Evolutionary conservation across 2,329 filamentous ascomycete genomes (phyloP).

Genomic region (Nemania serpens): DNA sequence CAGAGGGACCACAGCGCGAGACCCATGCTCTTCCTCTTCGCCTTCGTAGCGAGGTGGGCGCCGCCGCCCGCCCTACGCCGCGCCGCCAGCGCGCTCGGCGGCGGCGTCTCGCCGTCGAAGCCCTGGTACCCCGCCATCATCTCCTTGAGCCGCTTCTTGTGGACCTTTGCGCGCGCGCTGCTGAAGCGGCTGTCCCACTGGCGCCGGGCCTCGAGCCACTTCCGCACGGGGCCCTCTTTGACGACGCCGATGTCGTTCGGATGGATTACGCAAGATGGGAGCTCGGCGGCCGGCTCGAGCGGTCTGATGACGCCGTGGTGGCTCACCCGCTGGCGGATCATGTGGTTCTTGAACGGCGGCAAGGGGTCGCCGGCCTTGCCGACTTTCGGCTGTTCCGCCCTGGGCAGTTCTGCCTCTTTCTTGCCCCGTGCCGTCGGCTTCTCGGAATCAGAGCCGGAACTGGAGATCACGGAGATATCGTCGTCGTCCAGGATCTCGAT

Average conservation of each 20-base stretch:
- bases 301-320: slow-evolving; percentile 75
- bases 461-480: slow-evolving; percentile 73
- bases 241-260: slow-evolving; percentile 73
- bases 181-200: slow-evolving; percentile 76
- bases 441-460: slow-evolving; percentile 52
- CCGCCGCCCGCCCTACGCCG: slow-evolving; percentile 59
- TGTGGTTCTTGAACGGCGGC: slow-evolving; percentile 78
- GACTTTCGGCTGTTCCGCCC: slow-evolving; percentile 50
- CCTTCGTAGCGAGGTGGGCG: slow-evolving; percentile 55
- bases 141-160: slow-evolving; percentile 74
- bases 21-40: slow-evolving; percentile 67
- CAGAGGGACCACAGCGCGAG: slow-evolving; percentile 83
- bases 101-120: slow-evolving; percentile 76
- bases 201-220: slow-evolving; percentile 78
- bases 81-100: slow-evolving; percentile 81
- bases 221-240: slow-evolving; percentile 77
- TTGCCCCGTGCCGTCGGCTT: slow-evolving; percentile 37
- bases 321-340: slow-evolving; percentile 89
- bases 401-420: slow-evolving; percentile 25
- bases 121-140: slow-evolving; percentile 72
- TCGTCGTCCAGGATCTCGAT: slow-evolving; percentile 86
- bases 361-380: slow-evolving; percentile 87
- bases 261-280: slow-evolving; percentile 68
- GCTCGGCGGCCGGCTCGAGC: slow-evolving; percentile 65
- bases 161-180: slow-evolving; percentile 70